These are phyloP conservation scores for Fusarium burgessii DNA, from an alignment of 2,329 filamentous ascomycete species.

Conservation along the genomic window DNA sequence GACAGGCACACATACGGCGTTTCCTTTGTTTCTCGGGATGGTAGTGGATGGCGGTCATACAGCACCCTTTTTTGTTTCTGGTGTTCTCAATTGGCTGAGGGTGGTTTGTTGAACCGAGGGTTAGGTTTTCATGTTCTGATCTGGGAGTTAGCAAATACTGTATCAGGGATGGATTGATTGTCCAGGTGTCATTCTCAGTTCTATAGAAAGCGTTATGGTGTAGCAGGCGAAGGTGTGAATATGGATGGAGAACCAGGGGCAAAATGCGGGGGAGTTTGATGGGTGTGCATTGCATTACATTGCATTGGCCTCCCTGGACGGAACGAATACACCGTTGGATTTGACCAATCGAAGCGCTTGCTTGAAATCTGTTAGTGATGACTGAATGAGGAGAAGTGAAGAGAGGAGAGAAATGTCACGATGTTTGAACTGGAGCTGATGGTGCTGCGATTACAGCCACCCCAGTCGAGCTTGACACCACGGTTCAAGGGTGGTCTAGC, in stretches of 20 bases:
- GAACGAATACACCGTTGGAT: constrained; percentile 30
- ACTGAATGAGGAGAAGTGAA: constrained; percentile 18
- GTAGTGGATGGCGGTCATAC: constrained; percentile 29
- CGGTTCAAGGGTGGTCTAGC: constrained; percentile 27
- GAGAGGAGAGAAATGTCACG: constrained; percentile 41
- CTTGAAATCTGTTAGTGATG: constrained; percentile 26
- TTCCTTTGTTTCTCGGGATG: constrained; percentile 35
- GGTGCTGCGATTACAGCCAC: constrained; percentile 30
- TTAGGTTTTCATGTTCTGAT: constrained; percentile 10
- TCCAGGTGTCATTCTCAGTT: constrained; percentile 19
- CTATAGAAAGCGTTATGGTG: constrained; percentile 28
- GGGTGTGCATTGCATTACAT: constrained; percentile 16
- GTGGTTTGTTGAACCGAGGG: neutral
- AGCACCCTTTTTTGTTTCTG: constrained; percentile 28
- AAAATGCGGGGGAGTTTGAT: constrained; percentile 36
- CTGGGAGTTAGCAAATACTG: constrained; percentile 10
- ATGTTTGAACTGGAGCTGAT: constrained; percentile 35
- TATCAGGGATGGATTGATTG: constrained; percentile 2
- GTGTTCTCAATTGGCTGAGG: constrained; percentile 12
- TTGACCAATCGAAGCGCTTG: constrained; percentile 30
- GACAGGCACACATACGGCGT: constrained; percentile 39
- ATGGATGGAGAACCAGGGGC: constrained; percentile 13
- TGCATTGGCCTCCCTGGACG: constrained; percentile 5
- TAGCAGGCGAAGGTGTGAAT: constrained; percentile 10
- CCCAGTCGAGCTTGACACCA: constrained; percentile 25